Base-by-base conservation (phyloP, 2,329 filamentous ascomycete genomes). In the Trichoderma cornu-damae region DNA sequence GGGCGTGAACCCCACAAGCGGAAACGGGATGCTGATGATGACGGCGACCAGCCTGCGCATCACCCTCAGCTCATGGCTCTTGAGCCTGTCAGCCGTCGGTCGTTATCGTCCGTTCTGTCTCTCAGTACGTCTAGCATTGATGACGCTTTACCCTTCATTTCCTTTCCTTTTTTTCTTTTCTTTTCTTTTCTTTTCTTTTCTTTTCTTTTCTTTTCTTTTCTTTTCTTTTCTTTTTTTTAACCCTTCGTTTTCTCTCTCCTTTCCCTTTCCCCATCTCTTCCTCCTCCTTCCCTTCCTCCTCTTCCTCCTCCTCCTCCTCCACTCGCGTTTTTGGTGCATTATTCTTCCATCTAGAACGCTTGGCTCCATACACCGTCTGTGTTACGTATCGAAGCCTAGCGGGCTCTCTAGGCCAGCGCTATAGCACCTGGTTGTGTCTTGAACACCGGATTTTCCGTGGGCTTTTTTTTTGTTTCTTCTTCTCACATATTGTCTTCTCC, bases 21-120 rank as follows among this genome's bases (percentile, higher is more conserved):
- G 62, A 79, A 79, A 66, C 75, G 76, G 63, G 75, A 77, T 61
- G 64, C 70, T 58, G 75, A 79, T 63, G 77, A 79, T 65, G 70
- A 65, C 61, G 72, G 71, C 63, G 12, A 16, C 34, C 43, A 48
- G 14, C 43, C 44, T 30, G 26, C 34, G 14, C 43, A 34, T n/a
- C 43, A 48, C 18, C 43, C 37, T 18, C 51, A 54, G 40, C 6
- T 14, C 24, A 34, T 24, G 20, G 20, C 9, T 34, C 26, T 30
- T 4, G 24, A 51, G 24, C 35, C 24, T 30, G 16, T 26, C 4
- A 67, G 64, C 59, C 74, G 73, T 64, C 47, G 72, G 73, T 62
- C 71, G 72, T 60, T 73, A 73, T 61, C 76, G 76, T 65, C 75
- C 73, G 65, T 71, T 72, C 60, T 73, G 70, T 59, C 71, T 73